A percentile compares a stretch with the other conserved stretches of the same genome.
Evolutionary conservation across 2,329 filamentous ascomycete genomes (phyloP).

Genomic region (Alternaria sp.): DNA sequence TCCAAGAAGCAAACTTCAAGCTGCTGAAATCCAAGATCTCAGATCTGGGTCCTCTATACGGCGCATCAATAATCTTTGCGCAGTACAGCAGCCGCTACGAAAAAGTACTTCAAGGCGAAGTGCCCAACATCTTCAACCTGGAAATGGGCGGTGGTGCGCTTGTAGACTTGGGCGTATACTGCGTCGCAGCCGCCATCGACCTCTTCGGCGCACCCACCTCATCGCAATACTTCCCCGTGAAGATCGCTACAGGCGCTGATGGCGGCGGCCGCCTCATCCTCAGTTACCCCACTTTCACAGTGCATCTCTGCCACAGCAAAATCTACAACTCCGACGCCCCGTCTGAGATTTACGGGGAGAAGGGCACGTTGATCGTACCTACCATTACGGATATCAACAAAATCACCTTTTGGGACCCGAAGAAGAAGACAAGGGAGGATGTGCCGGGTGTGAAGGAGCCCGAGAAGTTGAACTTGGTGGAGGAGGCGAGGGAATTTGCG

Average conservation of each 20-base stretch:
- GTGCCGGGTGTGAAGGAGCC: slow-evolving; percentile 47
- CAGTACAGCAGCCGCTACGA: slow-evolving; percentile 56
- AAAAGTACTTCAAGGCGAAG: slow-evolving; percentile 54
- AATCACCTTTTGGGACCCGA: slow-evolving; percentile 51
- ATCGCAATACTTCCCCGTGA: slow-evolving; percentile 52
- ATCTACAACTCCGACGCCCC: slow-evolving; percentile 53
- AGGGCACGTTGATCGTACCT: slow-evolving; percentile 54
- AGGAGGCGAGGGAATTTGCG: slow-evolving; percentile 56
- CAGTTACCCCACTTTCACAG: slow-evolving; percentile 53
- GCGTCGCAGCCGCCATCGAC: slow-evolving; percentile 54
- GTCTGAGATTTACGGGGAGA: slow-evolving; percentile 56
- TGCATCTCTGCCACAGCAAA: slow-evolving; percentile 53
- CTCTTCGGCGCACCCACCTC: slow-evolving; percentile 54
- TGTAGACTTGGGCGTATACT: slow-evolving; percentile 58
- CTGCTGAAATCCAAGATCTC: slow-evolving; percentile 48
- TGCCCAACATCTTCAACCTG: slow-evolving; percentile 57
- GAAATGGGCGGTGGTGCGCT: slow-evolving; percentile 56
- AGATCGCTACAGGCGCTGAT: slow-evolving; percentile 54
- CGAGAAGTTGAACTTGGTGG: slow-evolving; percentile 52
- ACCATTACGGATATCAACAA: slow-evolving; percentile 54
- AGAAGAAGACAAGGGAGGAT: slow-evolving; percentile 51
- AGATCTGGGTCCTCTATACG: slow-evolving; percentile 52
- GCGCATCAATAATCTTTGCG: slow-evolving; percentile 54
- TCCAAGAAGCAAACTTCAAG: slow-evolving; percentile 59
- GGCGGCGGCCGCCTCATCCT: slow-evolving; percentile 54